Evolutionary conservation across 2,329 filamentous ascomycete species (phyloP), one percentile per base, ranked within the genome.

Genomic region (Calonectria henricotiae): DNA sequence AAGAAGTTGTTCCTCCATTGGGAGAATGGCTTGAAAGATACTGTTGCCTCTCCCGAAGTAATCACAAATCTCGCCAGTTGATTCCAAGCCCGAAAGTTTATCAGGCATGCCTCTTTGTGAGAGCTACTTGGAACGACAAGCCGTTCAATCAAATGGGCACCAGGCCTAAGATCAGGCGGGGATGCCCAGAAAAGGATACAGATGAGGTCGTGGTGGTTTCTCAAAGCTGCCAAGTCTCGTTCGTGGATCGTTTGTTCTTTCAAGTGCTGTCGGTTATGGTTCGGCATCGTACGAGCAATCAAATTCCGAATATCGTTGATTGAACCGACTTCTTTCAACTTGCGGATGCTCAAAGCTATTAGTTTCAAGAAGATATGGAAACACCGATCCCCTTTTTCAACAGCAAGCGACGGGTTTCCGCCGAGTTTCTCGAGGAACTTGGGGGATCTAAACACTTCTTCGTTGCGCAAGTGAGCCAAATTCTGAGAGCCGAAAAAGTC

Each of bases 321-420:
- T 12, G 86, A 83, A 2, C 83, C 85, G n/a, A 81, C 79, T 5
- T 83, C 80, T 37, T 81, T 82, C 44, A 92, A 81, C 51, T 85
- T 85, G 54, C 84, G 83, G 49, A 92, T 89, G 41, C 86, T 86
- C 60, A 91, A 75, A 1, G 87, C 90, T 41, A 92, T 79, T 17
- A 91, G 85, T 77, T 93, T 93, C 62, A 93, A 83, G 63, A 92
- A 91, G 25, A 92, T 87, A 76, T 92, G 90, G 74, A 93, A 93
- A 75, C 90, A 92, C 23, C 85, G 85, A 75, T 93, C 91, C 47
- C 87, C 85, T 1, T 85, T 81, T 20, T 88, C 84, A 15, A 91
- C 79, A 1, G 80, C 80, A 6, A 92, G 80, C 0, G 82, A 86
- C 1, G 88, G 86, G 2, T 76, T 79, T 9, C 74, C 75, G 30